Conservation (phyloP, 768 basidiomycete genomes). For the Pisolithus tinctorius region DNA sequence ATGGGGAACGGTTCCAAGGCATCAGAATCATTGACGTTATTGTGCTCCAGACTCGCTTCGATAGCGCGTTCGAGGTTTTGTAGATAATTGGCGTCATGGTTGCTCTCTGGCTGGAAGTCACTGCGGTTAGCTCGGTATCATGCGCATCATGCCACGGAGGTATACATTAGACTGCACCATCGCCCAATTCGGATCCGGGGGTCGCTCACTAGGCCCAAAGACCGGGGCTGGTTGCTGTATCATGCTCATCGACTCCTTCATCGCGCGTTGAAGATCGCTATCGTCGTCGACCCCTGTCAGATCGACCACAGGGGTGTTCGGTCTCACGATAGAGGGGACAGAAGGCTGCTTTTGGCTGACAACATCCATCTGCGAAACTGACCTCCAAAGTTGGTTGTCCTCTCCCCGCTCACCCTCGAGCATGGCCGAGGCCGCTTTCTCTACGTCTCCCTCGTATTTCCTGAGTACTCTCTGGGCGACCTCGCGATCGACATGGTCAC, state of each 20-base stretch:
- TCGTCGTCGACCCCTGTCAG: conserved; percentile 52
- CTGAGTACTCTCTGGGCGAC: conserved; percentile 50
- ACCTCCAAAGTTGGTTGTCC: conserved; percentile 13
- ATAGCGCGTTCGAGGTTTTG: conserved; percentile 64
- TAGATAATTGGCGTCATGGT: conserved; percentile 45
- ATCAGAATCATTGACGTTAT: conserved; percentile 35
- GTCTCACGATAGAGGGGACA: conserved; percentile 11
- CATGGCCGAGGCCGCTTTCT: conserved; percentile 50
- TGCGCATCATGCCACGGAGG: neutral
- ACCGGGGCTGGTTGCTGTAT: conserved; percentile 15
- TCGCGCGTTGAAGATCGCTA: conserved; percentile 40
- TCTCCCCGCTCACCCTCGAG: conserved; percentile 46
- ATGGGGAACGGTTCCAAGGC: conserved; percentile 48
- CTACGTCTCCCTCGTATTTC: conserved; percentile 53
- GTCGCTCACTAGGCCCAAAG: conserved; percentile 46
- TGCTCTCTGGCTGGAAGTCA: conserved; percentile 26
- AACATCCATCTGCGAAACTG: conserved; percentile 8
- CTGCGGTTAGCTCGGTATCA: conserved; percentile 1
- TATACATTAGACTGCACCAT: conserved; percentile 57
- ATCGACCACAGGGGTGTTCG: conserved; percentile 42
- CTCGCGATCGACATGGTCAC: conserved; percentile 33
- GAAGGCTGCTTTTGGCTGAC: neutral
- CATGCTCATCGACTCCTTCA: conserved; percentile 47
- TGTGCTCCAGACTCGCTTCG: conserved; percentile 54
- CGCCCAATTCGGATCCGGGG: conserved; percentile 58